Evolutionary conservation across 1,139 yeast genomes (phyloP).

Genomic region (Nakaseomyces sp.): DNA sequence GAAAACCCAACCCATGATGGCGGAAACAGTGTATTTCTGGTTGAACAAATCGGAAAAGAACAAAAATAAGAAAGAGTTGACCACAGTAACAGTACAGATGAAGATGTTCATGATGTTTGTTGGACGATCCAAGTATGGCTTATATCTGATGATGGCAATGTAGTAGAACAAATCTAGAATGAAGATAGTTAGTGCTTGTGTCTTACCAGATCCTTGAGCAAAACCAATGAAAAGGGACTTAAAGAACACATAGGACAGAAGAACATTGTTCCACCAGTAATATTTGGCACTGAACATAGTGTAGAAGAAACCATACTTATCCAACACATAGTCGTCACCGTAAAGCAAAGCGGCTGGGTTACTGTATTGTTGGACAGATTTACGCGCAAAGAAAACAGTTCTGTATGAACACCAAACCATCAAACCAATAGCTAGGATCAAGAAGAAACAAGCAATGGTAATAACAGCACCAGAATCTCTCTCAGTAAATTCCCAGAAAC

Average conservation of each 20-base stretch:
- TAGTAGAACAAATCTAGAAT: conserved; percentile 57
- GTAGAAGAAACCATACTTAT: conserved; percentile 68
- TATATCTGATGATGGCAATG: conserved; percentile 44
- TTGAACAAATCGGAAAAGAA: conserved; percentile 68
- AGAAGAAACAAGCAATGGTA: conserved; percentile 56
- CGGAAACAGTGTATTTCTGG: conserved; percentile 56
- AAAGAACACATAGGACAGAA: conserved; percentile 45
- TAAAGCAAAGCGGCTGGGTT: conserved; percentile 74
- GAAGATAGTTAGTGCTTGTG: conserved; percentile 58
- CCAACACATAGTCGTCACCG: conserved; percentile 55
- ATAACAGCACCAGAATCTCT: conserved; percentile 69
- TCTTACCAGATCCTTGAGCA: conserved; percentile 61
- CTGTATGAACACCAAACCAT: conserved; percentile 54
- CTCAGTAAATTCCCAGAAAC: conserved; percentile 67
- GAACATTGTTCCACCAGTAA: conserved; percentile 66
- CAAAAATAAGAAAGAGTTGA: conserved; percentile 64
- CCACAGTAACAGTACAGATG: conserved; percentile 53
- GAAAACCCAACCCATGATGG: conserved; percentile 76
- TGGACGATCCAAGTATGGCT: conserved; percentile 64
- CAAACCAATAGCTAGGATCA: conserved; percentile 46
- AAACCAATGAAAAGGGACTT: conserved; percentile 60
- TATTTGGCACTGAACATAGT: conserved; percentile 72
- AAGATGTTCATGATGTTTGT: conserved; percentile 60
- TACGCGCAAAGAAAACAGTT: conserved; percentile 47
- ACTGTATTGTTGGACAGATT: conserved; percentile 44